phyloP scores from a whole-genome alignment of 2,329 filamentous ascomycete species.

The Pseudogymnoascus sp. region DNA sequence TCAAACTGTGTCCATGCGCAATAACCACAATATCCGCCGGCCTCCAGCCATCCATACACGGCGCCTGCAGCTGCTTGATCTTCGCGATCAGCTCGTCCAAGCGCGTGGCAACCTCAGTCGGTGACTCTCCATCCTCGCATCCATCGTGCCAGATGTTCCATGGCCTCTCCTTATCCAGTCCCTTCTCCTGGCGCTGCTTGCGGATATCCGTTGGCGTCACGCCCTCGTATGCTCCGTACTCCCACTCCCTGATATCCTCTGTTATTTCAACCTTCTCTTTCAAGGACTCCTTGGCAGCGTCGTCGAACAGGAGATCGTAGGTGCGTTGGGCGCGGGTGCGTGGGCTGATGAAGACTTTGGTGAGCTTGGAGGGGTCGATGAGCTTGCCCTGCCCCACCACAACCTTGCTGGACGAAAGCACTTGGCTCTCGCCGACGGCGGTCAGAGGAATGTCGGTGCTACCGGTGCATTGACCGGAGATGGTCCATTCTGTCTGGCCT shows the following conservation, averaged over 20 bases:
- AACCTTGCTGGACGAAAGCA: conserved; percentile 70
- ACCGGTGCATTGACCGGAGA: conserved; percentile 78
- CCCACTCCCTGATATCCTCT: conserved; percentile 76
- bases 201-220: conserved; percentile 66
- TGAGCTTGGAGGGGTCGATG: conserved; percentile 57
- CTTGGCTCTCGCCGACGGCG: conserved; percentile 67
- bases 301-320: conserved; percentile 63
- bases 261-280: conserved; percentile 50
- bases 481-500: conserved; percentile 83
- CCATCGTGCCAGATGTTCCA: conserved; percentile 90
- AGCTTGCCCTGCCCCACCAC: conserved; percentile 77
- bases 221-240: conserved; percentile 83
- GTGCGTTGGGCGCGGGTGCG: conserved; percentile 78
- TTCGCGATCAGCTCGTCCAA: conserved; percentile 70
- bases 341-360: conserved; percentile 70
- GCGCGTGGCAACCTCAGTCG: conserved; percentile 63
- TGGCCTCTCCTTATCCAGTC: conserved; percentile 33
- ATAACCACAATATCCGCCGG: conserved; percentile 70
- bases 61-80: conserved; percentile 58
- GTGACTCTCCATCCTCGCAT: conserved; percentile 70
- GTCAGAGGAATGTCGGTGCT: conserved; percentile 82
- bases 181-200: conserved; percentile 47
- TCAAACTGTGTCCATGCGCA: conserved; percentile 82
- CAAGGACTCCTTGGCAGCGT: conserved; percentile 34
- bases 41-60: conserved; percentile 28